Evolutionary conservation across 2,329 filamentous ascomycete species (phyloP), one percentile per base, ranked within the genome.

Genomic region (Daldinia eschscholtzii): DNA sequence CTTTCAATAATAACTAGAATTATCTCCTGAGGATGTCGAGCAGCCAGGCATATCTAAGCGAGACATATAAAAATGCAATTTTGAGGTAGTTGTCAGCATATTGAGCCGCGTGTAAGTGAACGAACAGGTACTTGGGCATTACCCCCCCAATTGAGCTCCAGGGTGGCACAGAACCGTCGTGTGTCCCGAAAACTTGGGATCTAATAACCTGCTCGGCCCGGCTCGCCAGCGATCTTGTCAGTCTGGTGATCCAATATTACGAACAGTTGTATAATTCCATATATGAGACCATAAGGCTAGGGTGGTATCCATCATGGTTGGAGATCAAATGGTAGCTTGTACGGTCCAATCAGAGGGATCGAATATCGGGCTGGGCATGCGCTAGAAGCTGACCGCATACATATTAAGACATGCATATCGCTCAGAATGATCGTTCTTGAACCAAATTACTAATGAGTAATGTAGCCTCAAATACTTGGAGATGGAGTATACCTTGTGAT

Each of bases 181-280:
- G 46, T n/a, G 30, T 50, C 46, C 46, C 46, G 26, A 30, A 23
- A 30, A n/a, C 46, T 13, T 50, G 26, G 46, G 26, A 50, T 30
- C 13, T 13, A 28, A 2, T 30, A 50, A 28, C 15, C 23, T 13
- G 23, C 46, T 50, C 46, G 46, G 46, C 23, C 46, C 46, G 46
- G 46, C 46, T 50, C 50, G 50, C 50, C 28, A 55, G 30, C 18
- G 30, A 55, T 37, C 50, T 12, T 12, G 3, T n/a, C 30, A 37
- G 50, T 55, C 50, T 55, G 50, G 50, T 55, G 50, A 55, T 37
- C 50, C 50, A 37, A 37, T n/a, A 55, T 37, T 18, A 55, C n/a
- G 18, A 37, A 33, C n/a, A 23, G 20, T 37, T 3, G 18, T 55
- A 55, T 33, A 37, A 13, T 7, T 37, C 28, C 1, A 23, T 23